These are phyloP conservation scores for Salix arbutifolia DNA, from an alignment of 345 rosid species.

Conservation along the genomic window DNA sequence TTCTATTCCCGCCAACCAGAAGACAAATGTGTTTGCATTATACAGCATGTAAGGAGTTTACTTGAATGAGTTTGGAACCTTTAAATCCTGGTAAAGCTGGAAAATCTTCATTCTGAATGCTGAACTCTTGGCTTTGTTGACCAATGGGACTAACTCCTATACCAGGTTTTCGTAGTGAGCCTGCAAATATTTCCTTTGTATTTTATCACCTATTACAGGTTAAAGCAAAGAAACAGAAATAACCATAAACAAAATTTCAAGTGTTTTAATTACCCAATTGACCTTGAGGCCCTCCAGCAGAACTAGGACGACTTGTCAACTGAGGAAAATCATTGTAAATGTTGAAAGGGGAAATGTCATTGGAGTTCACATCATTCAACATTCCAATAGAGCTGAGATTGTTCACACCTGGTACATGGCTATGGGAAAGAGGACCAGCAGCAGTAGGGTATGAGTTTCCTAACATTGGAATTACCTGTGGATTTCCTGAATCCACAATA, in stretches of 20 bases:
- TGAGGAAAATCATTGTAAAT: slow-evolving; percentile 92
- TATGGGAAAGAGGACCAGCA: slow-evolving; percentile 85
- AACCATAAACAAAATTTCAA: slow-evolving; percentile 5
- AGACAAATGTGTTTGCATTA: neutral
- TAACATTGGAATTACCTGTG: slow-evolving; percentile 86
- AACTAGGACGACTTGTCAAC: slow-evolving; percentile 88
- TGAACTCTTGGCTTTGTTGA: slow-evolving; percentile 98
- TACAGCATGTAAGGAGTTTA: neutral
- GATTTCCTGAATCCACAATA: slow-evolving; percentile 63
- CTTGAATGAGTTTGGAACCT: slow-evolving; percentile 54
- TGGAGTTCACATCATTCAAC: slow-evolving; percentile 75
- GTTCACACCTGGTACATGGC: slow-evolving; percentile 82
- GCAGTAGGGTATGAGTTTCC: slow-evolving; percentile 67
- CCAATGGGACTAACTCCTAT: slow-evolving; percentile 76
- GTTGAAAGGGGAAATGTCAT: slow-evolving; percentile 84
- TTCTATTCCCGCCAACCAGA: neutral
- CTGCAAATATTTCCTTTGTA: slow-evolving; percentile 34
- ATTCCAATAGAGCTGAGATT: slow-evolving; percentile 80
- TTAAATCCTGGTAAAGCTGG: slow-evolving; percentile 98
- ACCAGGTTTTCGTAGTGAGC: slow-evolving; percentile 85
- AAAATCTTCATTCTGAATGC: slow-evolving; percentile 99
- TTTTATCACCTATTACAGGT: slow-evolving; percentile 14
- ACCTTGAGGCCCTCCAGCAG: slow-evolving; percentile 98
- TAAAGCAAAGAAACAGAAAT: neutral
- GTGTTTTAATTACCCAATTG: slow-evolving; percentile 59